These are phyloP conservation scores for Pythium pyrilobum DNA, from an alignment of 352 stramenopile genomes.

Conservation along the genomic window DNA sequence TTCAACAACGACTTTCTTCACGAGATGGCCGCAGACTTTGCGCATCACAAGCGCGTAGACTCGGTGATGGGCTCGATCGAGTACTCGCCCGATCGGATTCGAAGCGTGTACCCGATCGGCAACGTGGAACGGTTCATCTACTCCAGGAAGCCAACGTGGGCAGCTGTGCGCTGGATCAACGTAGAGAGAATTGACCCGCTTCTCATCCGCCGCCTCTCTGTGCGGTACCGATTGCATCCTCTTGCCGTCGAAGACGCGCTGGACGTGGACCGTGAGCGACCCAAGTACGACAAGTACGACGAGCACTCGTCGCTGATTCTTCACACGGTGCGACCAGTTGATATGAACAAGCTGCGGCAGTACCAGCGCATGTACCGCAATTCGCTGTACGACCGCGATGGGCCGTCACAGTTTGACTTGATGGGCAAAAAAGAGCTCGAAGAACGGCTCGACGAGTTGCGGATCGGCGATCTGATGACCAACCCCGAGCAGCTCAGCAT, in stretches of 20 bases:
- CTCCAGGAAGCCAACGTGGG: slow-evolving; percentile 67
- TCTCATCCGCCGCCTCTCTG: slow-evolving; percentile 61
- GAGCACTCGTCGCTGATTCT: slow-evolving; percentile 78
- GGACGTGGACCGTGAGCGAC: slow-evolving; percentile 68
- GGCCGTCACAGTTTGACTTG: slow-evolving; percentile 43
- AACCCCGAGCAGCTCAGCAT: slow-evolving; percentile 73
- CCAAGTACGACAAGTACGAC: slow-evolving; percentile 86
- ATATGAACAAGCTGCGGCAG: slow-evolving; percentile 43
- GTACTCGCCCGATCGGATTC: slow-evolving; percentile 72
- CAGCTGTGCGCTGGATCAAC: slow-evolving; percentile 80
- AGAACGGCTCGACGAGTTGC: slow-evolving; percentile 47
- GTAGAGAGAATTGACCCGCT: slow-evolving; percentile 60
- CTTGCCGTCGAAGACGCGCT: slow-evolving; percentile 82
- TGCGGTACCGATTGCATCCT: slow-evolving; percentile 80
- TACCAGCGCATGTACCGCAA: slow-evolving; percentile 74
- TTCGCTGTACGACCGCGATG: slow-evolving; percentile 56
- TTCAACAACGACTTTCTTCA: slow-evolving; percentile 59
- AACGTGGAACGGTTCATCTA: slow-evolving; percentile 83
- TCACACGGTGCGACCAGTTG: slow-evolving; percentile 50
- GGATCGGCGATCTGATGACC: slow-evolving; percentile 58
- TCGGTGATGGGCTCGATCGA: slow-evolving; percentile 58
- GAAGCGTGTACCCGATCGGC: slow-evolving; percentile 63
- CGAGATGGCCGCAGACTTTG: slow-evolving; percentile 24
- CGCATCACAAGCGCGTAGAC: slow-evolving; percentile 7
- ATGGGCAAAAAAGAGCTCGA: slow-evolving; percentile 66